These are phyloP conservation scores for Coemansia sp. DNA, from an alignment of 371 early-diverging fungal genomes.

Conservation along the genomic window DNA sequence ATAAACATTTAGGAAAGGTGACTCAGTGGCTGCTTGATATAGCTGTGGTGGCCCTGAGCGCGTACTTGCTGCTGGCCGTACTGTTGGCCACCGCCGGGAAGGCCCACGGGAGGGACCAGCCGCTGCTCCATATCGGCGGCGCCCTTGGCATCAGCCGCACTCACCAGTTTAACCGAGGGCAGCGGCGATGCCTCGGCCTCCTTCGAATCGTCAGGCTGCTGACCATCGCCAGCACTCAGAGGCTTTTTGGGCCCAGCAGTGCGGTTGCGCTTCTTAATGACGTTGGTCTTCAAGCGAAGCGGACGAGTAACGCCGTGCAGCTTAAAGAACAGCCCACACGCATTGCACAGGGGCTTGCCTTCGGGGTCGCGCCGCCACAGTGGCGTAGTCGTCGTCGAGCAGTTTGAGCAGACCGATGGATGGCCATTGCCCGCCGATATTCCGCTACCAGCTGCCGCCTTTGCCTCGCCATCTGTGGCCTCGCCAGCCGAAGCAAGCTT, in stretches of 20 bases:
- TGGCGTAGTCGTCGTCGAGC: conserved; percentile 87
- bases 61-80: not conserved
- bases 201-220: not conserved
- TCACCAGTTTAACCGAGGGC: too few relatives aligned
- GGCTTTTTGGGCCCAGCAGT: conserved; percentile 40
- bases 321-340: conserved; percentile 92
- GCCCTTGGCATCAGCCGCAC: too few relatives aligned
- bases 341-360: conserved; percentile 91
- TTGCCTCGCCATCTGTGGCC: not conserved
- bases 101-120: too few relatives aligned
- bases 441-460: not conserved
- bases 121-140: not conserved
- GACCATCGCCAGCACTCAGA: not conserved
- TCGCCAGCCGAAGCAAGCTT: not conserved
- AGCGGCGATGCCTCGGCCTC: too few relatives aligned
- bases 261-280: conserved; percentile 85
- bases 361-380: conserved; percentile 93
- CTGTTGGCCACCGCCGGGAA: not conserved
- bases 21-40: not conserved
- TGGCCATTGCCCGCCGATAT: conserved; percentile 20
- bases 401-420: conserved; percentile 76
- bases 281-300: conserved; percentile 78
- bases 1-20: too few relatives aligned
- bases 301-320: conserved; percentile 56
- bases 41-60: not conserved